phyloP scores from a whole-genome alignment of 1,139 yeast genomes.

The Saccharomyces hybrid region DNA sequence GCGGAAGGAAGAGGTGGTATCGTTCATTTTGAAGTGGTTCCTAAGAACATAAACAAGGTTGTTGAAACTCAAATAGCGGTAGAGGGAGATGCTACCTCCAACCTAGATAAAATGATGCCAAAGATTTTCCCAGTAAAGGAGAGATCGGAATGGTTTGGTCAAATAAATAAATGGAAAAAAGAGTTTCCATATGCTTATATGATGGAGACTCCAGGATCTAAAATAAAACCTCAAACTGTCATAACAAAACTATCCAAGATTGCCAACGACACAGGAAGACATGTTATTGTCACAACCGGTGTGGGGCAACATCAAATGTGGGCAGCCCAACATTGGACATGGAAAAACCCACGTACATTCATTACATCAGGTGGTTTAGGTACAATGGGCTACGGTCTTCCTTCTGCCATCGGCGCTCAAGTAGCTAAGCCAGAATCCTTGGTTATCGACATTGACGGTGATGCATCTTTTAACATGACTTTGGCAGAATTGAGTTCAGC shows the following conservation, averaged over 20 bases:
- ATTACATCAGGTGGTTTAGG: conserved; percentile 98
- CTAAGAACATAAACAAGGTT: conserved; percentile 95
- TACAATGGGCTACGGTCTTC: conserved; percentile 96
- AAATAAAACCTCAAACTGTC: conserved; percentile 89
- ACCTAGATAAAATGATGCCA: conserved; percentile 67
- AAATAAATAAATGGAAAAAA: conserved; percentile 73
- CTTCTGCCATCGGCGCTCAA: conserved; percentile 98
- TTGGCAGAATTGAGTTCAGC: conserved; percentile 89
- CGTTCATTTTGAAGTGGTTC: conserved; percentile 88
- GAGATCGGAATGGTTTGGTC: conserved; percentile 74
- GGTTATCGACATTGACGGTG: conserved; percentile 96
- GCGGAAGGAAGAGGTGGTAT: conserved; percentile 89
- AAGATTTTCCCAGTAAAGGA: conserved; percentile 51
- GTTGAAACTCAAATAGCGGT: conserved; percentile 95
- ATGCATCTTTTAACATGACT: conserved; percentile 97
- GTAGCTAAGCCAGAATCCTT: conserved; percentile 89
- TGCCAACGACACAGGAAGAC: conserved; percentile 55
- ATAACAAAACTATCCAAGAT: conserved; percentile 71
- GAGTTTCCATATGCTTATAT: conserved; percentile 81
- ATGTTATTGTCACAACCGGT: conserved; percentile 89
- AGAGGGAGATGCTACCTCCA: conserved; percentile 88
- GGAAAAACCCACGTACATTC: conserved; percentile 87
- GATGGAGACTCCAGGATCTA: conserved; percentile 67
- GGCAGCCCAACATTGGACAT: conserved; percentile 97
- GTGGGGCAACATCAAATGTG: conserved; percentile 99